phyloP scores from a whole-genome alignment of 2,329 filamentous ascomycete genomes.

The Aspergillus sp. region DNA sequence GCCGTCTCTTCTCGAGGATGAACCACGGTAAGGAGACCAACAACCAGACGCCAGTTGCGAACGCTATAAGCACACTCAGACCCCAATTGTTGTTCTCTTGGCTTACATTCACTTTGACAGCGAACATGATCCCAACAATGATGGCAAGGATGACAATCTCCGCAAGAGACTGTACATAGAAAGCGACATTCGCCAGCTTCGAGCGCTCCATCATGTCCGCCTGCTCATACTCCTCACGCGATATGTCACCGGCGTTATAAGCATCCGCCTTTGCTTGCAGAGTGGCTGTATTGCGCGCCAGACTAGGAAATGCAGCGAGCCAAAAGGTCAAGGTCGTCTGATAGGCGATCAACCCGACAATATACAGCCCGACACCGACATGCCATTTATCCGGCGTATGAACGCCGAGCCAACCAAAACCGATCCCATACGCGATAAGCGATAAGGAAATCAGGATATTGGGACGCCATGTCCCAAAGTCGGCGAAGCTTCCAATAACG shows the following conservation, averaged over 20 bases:
- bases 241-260: constrained; percentile 53
- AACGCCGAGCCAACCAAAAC: constrained; percentile 66
- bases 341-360: constrained; percentile 64
- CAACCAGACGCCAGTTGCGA: constrained; percentile 63
- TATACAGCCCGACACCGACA: constrained; percentile 60
- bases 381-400: constrained; percentile 60
- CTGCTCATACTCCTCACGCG: constrained; percentile 58
- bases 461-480: constrained; percentile 64
- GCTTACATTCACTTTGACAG: constrained; percentile 57
- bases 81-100: constrained; percentile 64
- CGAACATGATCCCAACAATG: constrained; percentile 64
- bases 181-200: constrained; percentile 61
- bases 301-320: constrained; percentile 62
- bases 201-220: constrained; percentile 63
- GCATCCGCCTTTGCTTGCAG: constrained; percentile 50
- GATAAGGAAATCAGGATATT: constrained; percentile 63
- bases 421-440: constrained; percentile 59
- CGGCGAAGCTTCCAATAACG: constrained; percentile 49
- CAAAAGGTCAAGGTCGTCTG: constrained; percentile 67
- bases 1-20: constrained; percentile 60
- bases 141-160: constrained; percentile 63
- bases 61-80: constrained; percentile 62
- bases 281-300: constrained; percentile 54
- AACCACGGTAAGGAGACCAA: constrained; percentile 66
- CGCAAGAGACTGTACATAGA: constrained; percentile 61